These are phyloP conservation scores for Silene conica DNA, from an alignment of 148 eudicot species.

Conservation along the genomic window DNA sequence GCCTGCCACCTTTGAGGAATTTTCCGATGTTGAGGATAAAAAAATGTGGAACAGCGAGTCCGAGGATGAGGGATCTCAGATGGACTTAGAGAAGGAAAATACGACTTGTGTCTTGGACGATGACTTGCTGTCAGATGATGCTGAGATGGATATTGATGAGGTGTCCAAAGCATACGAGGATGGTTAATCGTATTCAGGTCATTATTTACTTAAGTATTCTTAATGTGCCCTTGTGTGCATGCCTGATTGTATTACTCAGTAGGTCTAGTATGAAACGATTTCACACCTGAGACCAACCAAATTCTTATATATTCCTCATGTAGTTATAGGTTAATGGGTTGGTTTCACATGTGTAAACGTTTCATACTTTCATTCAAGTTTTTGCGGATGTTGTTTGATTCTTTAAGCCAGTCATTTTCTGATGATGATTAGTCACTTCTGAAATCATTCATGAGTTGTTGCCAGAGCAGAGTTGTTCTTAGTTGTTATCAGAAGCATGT, in stretches of 20 bases:
- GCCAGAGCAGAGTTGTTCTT: neutral
- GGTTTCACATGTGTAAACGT: too few species aligned
- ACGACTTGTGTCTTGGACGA: slow-evolving; percentile 35
- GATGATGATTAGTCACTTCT: neutral
- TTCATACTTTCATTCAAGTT: too few species aligned
- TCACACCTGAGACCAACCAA: neutral
- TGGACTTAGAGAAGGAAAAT: slow-evolving; percentile 33
- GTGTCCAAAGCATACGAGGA: slow-evolving; percentile 54
- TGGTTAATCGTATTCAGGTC: slow-evolving; percentile 29
- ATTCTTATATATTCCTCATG: neutral
- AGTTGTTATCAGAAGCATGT: neutral
- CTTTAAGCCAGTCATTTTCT: neutral
- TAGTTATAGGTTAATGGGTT: too few species aligned
- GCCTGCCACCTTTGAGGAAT: slow-evolving; percentile 47
- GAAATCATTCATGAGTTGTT: neutral
- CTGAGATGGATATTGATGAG: slow-evolving; percentile 85
- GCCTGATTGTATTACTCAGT: neutral
- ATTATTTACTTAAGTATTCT: neutral
- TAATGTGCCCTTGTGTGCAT: neutral
- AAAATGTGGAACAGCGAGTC: slow-evolving; percentile 46
- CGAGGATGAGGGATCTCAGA: slow-evolving; percentile 42
- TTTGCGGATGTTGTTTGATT: neutral
- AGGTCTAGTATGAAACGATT: neutral
- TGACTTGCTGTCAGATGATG: slow-evolving; percentile 30
- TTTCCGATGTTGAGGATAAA: slow-evolving; percentile 45